Conservation (phyloP, 352 stramenopile genomes). For the Thraustochytrium striatum region DNA sequence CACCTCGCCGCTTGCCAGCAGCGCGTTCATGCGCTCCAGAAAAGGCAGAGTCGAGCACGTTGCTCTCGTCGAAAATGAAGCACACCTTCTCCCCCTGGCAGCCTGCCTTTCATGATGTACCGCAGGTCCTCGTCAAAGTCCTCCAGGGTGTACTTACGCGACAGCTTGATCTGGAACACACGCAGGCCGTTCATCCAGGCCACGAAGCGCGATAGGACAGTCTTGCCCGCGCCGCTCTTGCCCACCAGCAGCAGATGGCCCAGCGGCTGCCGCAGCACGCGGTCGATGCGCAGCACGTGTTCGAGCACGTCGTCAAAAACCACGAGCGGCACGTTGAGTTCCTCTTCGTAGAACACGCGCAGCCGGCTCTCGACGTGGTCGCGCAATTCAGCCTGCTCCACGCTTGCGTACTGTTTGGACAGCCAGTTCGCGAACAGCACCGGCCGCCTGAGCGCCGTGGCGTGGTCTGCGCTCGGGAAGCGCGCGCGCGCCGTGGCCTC, state of each 20-base stretch:
- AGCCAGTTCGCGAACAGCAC: conserved; percentile 98
- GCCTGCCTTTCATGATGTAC: conserved; percentile 92
- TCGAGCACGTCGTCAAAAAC: conserved; percentile 99
- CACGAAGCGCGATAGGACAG: conserved; percentile 97
- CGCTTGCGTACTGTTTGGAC: conserved; percentile 88
- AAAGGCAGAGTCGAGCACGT: conserved; percentile 95
- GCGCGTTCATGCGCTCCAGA: conserved; percentile 99
- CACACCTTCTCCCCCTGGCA: conserved; percentile 98
- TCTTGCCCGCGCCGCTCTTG: conserved; percentile 97
- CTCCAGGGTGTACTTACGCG: conserved; percentile 94
- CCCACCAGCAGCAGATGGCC: conserved; percentile 97
- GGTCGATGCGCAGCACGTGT: conserved; percentile 95
- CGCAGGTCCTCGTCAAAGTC: conserved; percentile 99
- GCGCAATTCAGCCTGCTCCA: conserved; percentile 82
- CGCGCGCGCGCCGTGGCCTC: conserved; percentile 64
- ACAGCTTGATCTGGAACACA: conserved; percentile 99
- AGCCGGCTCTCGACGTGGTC: conserved; percentile 93
- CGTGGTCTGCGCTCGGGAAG: conserved; percentile 71
- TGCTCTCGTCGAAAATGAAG: conserved; percentile 99
- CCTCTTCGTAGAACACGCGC: conserved; percentile 99
- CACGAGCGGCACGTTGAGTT: conserved; percentile 98
- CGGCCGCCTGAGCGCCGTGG: conserved; percentile 68
- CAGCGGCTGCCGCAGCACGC: conserved; percentile 95
- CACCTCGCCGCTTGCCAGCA: conserved; percentile 98
- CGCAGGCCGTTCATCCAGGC: conserved; percentile 99